Conservation (phyloP, 176 grass and related monocot species). For the Puccinellia tenuiflora region DNA sequence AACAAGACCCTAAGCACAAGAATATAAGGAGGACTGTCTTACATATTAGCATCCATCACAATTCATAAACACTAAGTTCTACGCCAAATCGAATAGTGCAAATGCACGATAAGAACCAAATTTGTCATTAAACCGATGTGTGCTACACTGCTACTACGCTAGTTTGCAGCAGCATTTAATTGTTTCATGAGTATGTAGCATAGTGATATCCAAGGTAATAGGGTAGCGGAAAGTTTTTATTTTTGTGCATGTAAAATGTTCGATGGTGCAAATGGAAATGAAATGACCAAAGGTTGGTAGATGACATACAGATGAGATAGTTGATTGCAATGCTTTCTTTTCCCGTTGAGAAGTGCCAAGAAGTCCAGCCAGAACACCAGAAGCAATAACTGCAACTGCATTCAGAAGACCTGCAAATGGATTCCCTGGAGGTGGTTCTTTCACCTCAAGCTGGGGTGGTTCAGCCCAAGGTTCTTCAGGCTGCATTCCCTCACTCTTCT, state of each 20-base stretch:
- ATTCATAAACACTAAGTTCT: background rate
- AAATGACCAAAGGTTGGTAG: conserved; percentile 27
- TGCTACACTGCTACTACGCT: background rate
- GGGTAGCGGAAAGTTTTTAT: background rate
- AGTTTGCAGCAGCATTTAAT: background rate
- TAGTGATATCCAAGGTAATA: background rate
- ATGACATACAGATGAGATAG: conserved; percentile 65
- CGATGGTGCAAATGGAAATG: background rate
- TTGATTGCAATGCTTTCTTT: conserved; percentile 56
- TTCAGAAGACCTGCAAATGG: conserved; percentile 63
- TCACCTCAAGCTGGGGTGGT: conserved; percentile 18
- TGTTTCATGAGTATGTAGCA: background rate
- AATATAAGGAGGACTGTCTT: background rate
- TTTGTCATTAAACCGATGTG: background rate
- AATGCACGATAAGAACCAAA: background rate
- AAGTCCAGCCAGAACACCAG: conserved; percentile 78
- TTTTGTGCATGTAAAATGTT: background rate
- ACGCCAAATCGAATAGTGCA: background rate
- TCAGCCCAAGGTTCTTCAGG: conserved; percentile 29
- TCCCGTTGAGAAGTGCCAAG: conserved; percentile 70
- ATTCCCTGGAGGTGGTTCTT: conserved; percentile 40
- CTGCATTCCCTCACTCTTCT: background rate
- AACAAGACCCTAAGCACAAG: background rate
- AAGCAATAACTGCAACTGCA: conserved; percentile 63
- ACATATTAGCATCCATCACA: background rate